Evolutionary conservation across 495 filamentous ascomycete genomes (phyloP).

Genomic region (Penicillium lagena): DNA sequence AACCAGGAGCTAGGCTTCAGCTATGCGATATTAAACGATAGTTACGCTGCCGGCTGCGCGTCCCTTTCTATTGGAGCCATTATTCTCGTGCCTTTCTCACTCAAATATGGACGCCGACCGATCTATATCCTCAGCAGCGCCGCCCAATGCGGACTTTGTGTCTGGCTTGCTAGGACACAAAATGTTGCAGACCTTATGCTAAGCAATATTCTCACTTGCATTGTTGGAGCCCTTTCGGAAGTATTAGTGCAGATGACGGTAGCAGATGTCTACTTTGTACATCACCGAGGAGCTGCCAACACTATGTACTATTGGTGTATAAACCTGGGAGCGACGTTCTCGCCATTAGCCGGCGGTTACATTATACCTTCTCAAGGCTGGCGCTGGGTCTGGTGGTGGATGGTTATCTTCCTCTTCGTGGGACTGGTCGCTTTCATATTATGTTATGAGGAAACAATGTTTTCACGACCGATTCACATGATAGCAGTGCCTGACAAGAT

Average conservation of each 20-base stretch:
- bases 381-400: conserved; percentile 48
- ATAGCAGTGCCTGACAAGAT: conserved; percentile 2
- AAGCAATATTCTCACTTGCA: conserved; percentile 26
- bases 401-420: conserved; percentile 32
- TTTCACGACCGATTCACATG: conserved; percentile 1
- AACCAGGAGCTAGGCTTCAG: conserved; percentile 31
- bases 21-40: conserved; percentile 29
- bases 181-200: conserved; percentile 30
- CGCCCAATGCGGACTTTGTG: conserved; percentile 22
- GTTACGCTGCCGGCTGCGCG: conserved; percentile 29
- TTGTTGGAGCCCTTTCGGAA: conserved; percentile 34
- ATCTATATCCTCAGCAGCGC: conserved; percentile 35
- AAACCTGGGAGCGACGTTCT: conserved; percentile 24
- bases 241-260: conserved; percentile 40
- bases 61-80: conserved; percentile 31
- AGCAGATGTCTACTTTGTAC: conserved; percentile 43
- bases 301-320: conserved; percentile 28
- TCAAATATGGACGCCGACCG: conserved; percentile 37
- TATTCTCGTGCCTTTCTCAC: conserved; percentile 37
- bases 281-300: conserved; percentile 37
- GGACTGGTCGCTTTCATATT: conserved; percentile 10
- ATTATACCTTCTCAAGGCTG: conserved; percentile 39
- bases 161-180: conserved; percentile 33
- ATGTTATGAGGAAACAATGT: conserved; percentile 15
- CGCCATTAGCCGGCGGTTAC: conserved; percentile 36